These are phyloP conservation scores for Aspergillus asperescens DNA, from an alignment of 495 filamentous ascomycete species.

Conservation along the genomic window DNA sequence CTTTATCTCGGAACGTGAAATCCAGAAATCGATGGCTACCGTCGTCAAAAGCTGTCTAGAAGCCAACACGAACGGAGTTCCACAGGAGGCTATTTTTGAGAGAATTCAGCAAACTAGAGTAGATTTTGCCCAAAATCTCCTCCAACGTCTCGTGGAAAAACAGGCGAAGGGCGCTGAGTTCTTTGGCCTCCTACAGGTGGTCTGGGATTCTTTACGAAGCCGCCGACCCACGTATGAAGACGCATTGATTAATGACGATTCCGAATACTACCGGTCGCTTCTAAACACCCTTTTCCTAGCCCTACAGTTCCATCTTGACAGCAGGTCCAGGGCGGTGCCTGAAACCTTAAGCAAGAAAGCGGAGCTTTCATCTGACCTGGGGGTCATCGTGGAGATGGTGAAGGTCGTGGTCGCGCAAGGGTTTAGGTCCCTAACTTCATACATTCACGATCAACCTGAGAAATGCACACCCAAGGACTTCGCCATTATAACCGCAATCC, in stretches of 20 bases:
- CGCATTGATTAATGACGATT: conserved; percentile 54
- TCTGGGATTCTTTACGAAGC: conserved; percentile 62
- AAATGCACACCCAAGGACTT: conserved; percentile 63
- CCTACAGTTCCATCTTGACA: conserved; percentile 56
- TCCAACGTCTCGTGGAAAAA: conserved; percentile 66
- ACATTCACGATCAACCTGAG: conserved; percentile 61
- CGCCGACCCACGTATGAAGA: conserved; percentile 61
- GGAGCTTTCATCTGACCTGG: conserved; percentile 39
- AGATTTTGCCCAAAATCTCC: conserved; percentile 68
- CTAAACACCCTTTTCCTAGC: conserved; percentile 81
- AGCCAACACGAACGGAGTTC: conserved; percentile 59
- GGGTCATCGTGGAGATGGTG: conserved; percentile 65
- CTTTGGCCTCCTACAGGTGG: conserved; percentile 54
- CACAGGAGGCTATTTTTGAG: conserved; percentile 68
- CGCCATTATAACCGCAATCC: conserved; percentile 79
- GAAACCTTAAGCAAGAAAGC: conserved; percentile 36
- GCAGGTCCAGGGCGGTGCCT: conserved; percentile 20
- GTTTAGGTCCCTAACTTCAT: conserved; percentile 68
- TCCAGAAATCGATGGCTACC: conserved; percentile 61
- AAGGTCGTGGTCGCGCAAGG: conserved; percentile 73
- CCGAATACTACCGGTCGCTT: conserved; percentile 72
- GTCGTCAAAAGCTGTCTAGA: conserved; percentile 69
- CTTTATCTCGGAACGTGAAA: conserved; percentile 52
- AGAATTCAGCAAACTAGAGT: conserved; percentile 64
- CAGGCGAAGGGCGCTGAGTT: conserved; percentile 56